These are phyloP conservation scores for Ilyonectria destructans DNA, from an alignment of 2,329 filamentous ascomycete genomes.

Conservation along the genomic window DNA sequence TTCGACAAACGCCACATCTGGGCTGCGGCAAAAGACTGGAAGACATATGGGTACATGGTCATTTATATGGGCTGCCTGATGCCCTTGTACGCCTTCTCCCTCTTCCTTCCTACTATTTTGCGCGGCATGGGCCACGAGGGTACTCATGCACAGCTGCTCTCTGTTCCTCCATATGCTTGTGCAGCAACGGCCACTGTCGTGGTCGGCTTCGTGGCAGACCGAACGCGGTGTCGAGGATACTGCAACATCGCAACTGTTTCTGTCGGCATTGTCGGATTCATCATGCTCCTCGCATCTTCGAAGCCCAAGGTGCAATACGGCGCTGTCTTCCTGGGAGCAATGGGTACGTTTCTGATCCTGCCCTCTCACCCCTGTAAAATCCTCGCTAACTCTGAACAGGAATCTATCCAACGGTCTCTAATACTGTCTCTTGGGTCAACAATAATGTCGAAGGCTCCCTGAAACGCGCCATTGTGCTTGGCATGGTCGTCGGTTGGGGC, in stretches of 20 bases:
- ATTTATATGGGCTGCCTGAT: slow-evolving; percentile 66
- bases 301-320: slow-evolving; percentile 75
- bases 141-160: slow-evolving; percentile 69
- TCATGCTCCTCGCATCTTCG: slow-evolving; percentile 73
- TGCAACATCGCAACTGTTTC: slow-evolving; percentile 77
- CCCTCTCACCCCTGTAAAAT: too few relatives aligned
- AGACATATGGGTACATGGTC: slow-evolving; percentile 72
- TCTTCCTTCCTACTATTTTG: slow-evolving; percentile 74
- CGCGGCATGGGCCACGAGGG: slow-evolving; percentile 50
- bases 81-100: slow-evolving; percentile 68
- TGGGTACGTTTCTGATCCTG: slow-evolving; percentile 58
- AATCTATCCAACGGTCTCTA: slow-evolving; percentile 81
- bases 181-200: slow-evolving; percentile 75
- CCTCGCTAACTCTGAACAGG: too few relatives aligned
- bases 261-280: slow-evolving; percentile 77
- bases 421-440: slow-evolving; percentile 79
- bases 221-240: slow-evolving; percentile 74
- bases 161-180: slow-evolving; percentile 72
- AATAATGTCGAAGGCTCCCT: slow-evolving; percentile 76
- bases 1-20: slow-evolving; percentile 82
- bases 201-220: slow-evolving; percentile 77
- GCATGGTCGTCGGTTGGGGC: slow-evolving; percentile 84
- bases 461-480: slow-evolving; percentile 82
- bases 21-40: slow-evolving; percentile 82
- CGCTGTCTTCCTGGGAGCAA: slow-evolving; percentile 78